phyloP scores from a whole-genome alignment of 495 filamentous ascomycete genomes.

The Hypoxylon fuscum region DNA sequence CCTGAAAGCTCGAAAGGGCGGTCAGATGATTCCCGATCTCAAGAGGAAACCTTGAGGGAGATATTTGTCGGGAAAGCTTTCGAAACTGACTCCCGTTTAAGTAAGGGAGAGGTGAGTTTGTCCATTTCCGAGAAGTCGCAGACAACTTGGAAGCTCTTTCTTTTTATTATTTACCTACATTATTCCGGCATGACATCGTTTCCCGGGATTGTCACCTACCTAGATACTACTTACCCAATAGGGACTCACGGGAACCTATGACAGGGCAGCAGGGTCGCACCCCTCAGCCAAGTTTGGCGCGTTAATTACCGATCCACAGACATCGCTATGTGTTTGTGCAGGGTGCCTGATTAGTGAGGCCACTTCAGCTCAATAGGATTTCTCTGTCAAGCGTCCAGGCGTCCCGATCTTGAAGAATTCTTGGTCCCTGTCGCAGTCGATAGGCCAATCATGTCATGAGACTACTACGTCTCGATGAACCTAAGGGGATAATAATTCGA shows the following conservation, averaged over 20 bases:
- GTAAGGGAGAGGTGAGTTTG: conserved; percentile 13
- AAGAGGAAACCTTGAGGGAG: neutral
- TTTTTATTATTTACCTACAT: conserved; percentile 19
- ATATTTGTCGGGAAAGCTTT: conserved; percentile 6
- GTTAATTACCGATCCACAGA: conserved; percentile 33
- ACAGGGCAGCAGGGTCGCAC: conserved; percentile 9
- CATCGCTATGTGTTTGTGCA: too few relatives aligned
- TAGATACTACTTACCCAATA: conserved; percentile 41
- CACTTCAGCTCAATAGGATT: conserved; percentile 3
- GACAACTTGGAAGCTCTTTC: conserved; percentile 5
- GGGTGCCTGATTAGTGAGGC: conserved; percentile 4
- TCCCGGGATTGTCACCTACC: conserved; percentile 26
- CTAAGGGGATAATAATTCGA: neutral
- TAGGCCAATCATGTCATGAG: conserved; percentile 11
- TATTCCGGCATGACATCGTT: conserved; percentile 13
- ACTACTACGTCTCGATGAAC: conserved; percentile 1
- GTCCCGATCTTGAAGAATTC: neutral
- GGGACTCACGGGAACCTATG: conserved; percentile 13
- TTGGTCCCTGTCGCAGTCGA: neutral
- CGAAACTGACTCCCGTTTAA: conserved; percentile 21
- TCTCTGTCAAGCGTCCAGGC: conserved; percentile 3
- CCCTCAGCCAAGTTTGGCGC: conserved; percentile 21
- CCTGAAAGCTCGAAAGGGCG: conserved; percentile 5
- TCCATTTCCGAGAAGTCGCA: conserved; percentile 26
- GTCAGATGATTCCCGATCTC: neutral